Evolutionary conservation across 306 rosid genomes (phyloP).

Genomic region (Gynostemma pentaphyllum): DNA sequence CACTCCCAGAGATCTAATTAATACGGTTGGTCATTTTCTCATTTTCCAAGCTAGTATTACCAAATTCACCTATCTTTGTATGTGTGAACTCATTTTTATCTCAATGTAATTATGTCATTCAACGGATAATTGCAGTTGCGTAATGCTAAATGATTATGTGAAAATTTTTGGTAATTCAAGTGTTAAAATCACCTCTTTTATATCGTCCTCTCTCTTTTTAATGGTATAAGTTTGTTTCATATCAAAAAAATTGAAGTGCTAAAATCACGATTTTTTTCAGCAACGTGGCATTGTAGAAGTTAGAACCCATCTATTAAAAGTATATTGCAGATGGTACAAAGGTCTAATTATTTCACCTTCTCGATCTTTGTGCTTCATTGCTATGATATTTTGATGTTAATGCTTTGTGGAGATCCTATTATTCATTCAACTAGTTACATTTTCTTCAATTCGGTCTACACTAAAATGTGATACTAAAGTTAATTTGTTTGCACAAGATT

Average conservation of each 20-base stretch:
- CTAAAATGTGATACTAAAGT: neutral
- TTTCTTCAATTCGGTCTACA: neutral
- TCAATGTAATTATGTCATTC: neutral
- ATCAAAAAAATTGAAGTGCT: too few species aligned
- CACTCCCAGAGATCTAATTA: constrained; percentile 73
- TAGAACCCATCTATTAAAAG: neutral
- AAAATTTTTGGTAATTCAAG: neutral
- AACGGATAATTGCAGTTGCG: neutral
- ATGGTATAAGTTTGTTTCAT: too few species aligned
- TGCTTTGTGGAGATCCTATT: neutral
- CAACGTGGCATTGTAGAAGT: neutral
- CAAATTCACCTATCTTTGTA: neutral
- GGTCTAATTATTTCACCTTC: neutral
- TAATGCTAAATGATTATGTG: neutral
- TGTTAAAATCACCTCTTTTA: neutral
- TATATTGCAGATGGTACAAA: neutral
- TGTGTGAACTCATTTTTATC: neutral
- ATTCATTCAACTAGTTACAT: too few species aligned
- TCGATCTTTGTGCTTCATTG: neutral
- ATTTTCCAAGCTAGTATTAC: neutral
- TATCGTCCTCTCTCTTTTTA: too few species aligned
- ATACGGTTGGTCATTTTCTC: constrained; percentile 41
- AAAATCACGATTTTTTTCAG: neutral
- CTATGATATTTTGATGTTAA: neutral
- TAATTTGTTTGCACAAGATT: neutral